Evolutionary conservation across 2,329 filamentous ascomycete genomes (phyloP).

Genomic region (Amylocarpus encephaloides): DNA sequence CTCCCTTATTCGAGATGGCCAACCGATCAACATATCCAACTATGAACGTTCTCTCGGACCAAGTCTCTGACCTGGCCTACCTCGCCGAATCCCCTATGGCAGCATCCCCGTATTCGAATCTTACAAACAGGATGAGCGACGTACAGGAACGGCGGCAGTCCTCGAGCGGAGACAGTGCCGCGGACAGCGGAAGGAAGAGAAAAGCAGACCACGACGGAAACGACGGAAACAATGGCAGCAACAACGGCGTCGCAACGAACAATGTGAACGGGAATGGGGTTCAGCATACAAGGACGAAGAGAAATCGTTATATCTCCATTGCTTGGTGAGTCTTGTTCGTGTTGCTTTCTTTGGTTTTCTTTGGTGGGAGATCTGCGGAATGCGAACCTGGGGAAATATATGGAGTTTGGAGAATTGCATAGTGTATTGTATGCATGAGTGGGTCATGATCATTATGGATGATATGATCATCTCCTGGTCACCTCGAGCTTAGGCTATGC

Average conservation of each 20-base stretch:
- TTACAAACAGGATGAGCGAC: constrained; percentile 22
- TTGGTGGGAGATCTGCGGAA: not conserved
- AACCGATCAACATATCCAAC: constrained; percentile 9
- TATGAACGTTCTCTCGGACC: constrained; percentile 31
- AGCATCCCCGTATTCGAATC: constrained; percentile 1
- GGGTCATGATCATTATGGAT: too few relatives aligned
- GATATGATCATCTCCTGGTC: not conserved
- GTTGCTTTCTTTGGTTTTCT: not conserved
- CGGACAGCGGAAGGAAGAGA: constrained; percentile 30
- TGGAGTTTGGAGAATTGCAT: too few relatives aligned
- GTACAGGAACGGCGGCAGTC: constrained; percentile 12
- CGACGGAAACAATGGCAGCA: not conserved
- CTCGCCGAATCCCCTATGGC: constrained; percentile 29
- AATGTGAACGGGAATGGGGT: constrained; percentile 6
- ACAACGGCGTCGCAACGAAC: not conserved
- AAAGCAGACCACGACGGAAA: constrained; percentile 19
- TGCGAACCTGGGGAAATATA: not conserved
- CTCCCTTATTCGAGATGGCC: too few relatives aligned
- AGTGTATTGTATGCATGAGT: too few relatives aligned
- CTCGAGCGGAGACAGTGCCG: constrained; percentile 29
- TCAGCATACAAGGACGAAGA: constrained; percentile 30
- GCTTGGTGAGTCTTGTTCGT: constrained; percentile 27
- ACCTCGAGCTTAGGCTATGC: not conserved
- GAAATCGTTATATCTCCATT: constrained; percentile 34
- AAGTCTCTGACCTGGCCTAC: constrained; percentile 30